phyloP scores from a whole-genome alignment of 768 basidiomycete species.

The Piloderma croceum region DNA sequence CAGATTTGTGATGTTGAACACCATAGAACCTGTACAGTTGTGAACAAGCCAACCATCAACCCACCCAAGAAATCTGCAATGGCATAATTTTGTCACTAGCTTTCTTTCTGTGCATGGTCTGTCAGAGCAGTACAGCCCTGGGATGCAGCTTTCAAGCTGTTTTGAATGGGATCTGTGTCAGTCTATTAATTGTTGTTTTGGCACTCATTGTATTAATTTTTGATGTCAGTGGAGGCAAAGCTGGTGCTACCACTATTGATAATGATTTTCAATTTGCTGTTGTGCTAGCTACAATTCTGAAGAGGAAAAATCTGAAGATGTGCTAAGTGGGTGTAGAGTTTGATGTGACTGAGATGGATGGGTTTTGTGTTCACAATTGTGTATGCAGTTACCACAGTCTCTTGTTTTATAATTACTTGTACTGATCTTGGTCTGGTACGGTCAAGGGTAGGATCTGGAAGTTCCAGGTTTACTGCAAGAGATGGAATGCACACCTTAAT shows the following conservation, averaged over 20 bases:
- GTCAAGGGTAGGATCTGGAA: no score
- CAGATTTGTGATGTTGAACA: no score
- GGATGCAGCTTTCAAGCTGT: constrained; percentile 16
- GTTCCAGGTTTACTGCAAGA: no score
- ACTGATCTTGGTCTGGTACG: no score
- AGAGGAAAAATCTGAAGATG: constrained; percentile 10
- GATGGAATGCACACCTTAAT: no score
- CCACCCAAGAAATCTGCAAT: no score
- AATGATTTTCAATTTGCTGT: constrained; percentile 7
- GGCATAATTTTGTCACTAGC: no score
- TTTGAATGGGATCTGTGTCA: constrained; percentile 18
- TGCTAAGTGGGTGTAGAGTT: constrained; percentile 13
- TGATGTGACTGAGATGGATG: constrained; percentile 19
- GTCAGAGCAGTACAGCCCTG: constrained; percentile 12
- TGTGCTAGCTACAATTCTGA: not conserved
- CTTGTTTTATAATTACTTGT: no score
- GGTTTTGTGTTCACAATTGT: constrained; percentile 12
- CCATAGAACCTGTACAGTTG: no score
- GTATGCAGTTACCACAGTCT: no score
- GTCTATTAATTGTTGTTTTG: constrained; percentile 4
- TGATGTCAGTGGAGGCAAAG: constrained; percentile 5
- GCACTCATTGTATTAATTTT: not conserved
- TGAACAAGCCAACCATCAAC: no score
- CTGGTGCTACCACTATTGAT: constrained; percentile 7
- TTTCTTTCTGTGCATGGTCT: constrained; percentile 11